A percentile compares a stretch with the other conserved stretches of the same genome.
phyloP scores from a whole-genome alignment of 306 rosid genomes.

The Inga laurina region DNA sequence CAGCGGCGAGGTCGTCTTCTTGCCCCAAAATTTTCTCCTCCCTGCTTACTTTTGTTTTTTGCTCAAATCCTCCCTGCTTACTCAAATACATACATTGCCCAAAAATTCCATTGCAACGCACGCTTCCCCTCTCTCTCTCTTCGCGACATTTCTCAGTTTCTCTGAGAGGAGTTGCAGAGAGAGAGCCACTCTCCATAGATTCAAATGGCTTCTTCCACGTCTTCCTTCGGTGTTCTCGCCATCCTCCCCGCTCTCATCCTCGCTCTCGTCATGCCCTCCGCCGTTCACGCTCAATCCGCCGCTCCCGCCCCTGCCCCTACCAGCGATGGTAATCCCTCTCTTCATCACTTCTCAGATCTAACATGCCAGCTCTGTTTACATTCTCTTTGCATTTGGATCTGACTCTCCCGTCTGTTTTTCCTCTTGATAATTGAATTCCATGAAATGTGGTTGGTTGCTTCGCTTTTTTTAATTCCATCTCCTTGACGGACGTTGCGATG shows the following conservation, averaged over 20 bases:
- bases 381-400: not conserved
- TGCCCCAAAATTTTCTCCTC: not conserved
- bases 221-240: constrained; percentile 39
- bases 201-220: constrained; percentile 45
- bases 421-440: not conserved
- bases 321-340: constrained; percentile 58
- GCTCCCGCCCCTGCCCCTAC: constrained; percentile 68
- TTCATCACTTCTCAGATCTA: not conserved
- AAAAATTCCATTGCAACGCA: not conserved
- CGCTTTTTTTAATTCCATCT: not conserved
- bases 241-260: constrained; percentile 39
- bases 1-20: not conserved
- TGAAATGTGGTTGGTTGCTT: not conserved
- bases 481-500: not conserved
- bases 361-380: not conserved
- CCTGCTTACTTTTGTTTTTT: no score
- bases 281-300: constrained; percentile 44
- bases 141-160: constrained; percentile 19
- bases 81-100: not conserved
- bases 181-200: constrained; percentile 11
- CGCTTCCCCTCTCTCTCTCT: not conserved
- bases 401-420: not conserved
- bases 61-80: not conserved
- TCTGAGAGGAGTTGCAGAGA: constrained; percentile 43
- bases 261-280: constrained; percentile 41